Evolutionary conservation across 2,329 filamentous ascomycete species (phyloP).

Genomic region (Apiospora arundinis): DNA sequence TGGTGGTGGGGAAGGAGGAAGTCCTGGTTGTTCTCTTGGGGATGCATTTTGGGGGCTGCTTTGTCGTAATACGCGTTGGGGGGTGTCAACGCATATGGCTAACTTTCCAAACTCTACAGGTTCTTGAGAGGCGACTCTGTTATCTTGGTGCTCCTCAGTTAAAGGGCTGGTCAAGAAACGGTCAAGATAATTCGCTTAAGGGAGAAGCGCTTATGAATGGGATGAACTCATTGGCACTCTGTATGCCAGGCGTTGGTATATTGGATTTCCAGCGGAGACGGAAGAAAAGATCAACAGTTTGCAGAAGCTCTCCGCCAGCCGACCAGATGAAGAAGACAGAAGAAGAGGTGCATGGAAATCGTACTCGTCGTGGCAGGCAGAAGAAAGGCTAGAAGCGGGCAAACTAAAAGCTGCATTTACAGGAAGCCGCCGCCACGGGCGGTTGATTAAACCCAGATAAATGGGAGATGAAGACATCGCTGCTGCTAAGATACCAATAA

Average conservation of each 20-base stretch:
- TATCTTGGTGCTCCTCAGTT: slow-evolving; percentile 85
- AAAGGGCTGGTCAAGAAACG: slow-evolving; percentile 35
- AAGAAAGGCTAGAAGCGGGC: background rate
- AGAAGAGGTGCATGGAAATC: background rate
- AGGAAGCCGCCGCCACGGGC: slow-evolving; percentile 3
- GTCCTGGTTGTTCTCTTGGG: background rate
- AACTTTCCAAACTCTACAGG: slow-evolving; percentile 50
- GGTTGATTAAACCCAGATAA: slow-evolving; percentile 1
- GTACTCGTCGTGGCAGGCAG: background rate
- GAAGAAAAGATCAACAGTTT: slow-evolving; percentile 9
- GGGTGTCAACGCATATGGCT: background rate
- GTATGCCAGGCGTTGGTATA: slow-evolving; percentile 10
- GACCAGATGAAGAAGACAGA: background rate
- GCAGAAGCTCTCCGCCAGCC: background rate
- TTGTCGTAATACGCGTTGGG: background rate
- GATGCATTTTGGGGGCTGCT: background rate
- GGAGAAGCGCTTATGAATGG: slow-evolving; percentile 10
- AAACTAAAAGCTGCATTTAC: slow-evolving; percentile 2
- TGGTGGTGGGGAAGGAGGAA: background rate
- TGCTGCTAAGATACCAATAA: slow-evolving; percentile 18
- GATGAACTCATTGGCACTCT: slow-evolving; percentile 16
- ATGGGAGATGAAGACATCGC: slow-evolving; percentile 16
- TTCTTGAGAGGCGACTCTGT: slow-evolving; percentile 88
- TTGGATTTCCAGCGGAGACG: background rate
- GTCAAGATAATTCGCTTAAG: slow-evolving; percentile 10